These are phyloP conservation scores for Diversispora eburnea DNA, from an alignment of 192 early-diverging fungal species.

Conservation along the genomic window DNA sequence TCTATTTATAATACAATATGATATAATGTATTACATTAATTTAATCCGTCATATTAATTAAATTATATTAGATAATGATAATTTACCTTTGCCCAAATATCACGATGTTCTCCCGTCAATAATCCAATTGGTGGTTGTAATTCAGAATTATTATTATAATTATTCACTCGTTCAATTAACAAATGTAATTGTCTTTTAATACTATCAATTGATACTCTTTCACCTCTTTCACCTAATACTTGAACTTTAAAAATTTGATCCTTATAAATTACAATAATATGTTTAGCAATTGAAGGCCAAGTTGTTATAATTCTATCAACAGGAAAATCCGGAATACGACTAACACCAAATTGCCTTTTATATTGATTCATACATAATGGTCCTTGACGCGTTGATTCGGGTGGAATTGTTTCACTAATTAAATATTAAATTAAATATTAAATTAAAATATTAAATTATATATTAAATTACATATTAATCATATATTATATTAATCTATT, in stretches of 20 bases:
- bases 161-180: conserved; percentile 48
- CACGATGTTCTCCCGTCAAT: conserved; percentile 84
- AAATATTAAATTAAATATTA: not conserved
- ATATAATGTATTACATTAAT: not conserved
- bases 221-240: conserved; percentile 64
- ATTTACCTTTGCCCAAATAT: conserved; percentile 74
- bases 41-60: not conserved
- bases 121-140: conserved; percentile 68
- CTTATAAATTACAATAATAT: conserved; percentile 82
- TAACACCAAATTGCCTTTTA: conserved; percentile 78
- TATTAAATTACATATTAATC: not conserved
- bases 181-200: conserved; percentile 45
- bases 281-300: conserved; percentile 70
- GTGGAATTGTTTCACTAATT: conserved; percentile 48
- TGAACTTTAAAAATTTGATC: conserved; percentile 83
- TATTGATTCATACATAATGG: conserved; percentile 97
- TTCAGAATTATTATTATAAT: conserved; percentile 40
- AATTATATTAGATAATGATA: not conserved
- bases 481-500: not conserved
- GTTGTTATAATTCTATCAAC: conserved; percentile 68
- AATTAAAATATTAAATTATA: not conserved
- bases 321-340: conserved; percentile 64
- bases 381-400: conserved; percentile 63
- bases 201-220: conserved; percentile 51
- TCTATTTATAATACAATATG: conserved; percentile 17